Conservation (phyloP, 805 yeast species). For the Pichia phayaonensis region DNA sequence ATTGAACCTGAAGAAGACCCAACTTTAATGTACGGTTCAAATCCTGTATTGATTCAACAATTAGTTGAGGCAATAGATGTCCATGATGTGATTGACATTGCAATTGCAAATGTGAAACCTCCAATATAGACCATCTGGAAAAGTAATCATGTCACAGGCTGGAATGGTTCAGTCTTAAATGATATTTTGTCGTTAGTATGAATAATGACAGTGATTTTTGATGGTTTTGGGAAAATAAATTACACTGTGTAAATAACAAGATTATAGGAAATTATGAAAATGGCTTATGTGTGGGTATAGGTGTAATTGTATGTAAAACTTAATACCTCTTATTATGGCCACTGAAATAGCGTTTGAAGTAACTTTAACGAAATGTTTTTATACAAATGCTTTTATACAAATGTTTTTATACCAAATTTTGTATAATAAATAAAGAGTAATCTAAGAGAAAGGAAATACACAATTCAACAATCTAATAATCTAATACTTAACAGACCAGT, state of each 20-base stretch:
- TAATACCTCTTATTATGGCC: no score
- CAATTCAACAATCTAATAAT: constrained; percentile 2
- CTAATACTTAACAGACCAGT: constrained; percentile 45
- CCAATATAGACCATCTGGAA: constrained; percentile 32
- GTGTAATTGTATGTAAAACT: no score
- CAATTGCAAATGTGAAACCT: constrained; percentile 41
- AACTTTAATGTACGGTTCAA: constrained; percentile 50
- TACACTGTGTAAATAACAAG: no score
- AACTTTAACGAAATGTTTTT: no score
- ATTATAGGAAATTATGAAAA: no score
- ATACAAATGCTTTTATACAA: no score
- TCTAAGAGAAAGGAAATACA: background rate
- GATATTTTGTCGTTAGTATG: background rate
- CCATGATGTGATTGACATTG: constrained; percentile 44
- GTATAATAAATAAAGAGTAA: background rate
- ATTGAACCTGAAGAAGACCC: constrained; percentile 39
- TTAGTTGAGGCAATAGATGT: constrained; percentile 39
- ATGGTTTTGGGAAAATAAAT: no score
- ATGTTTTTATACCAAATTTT: background rate
- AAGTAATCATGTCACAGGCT: background rate
- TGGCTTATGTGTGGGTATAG: no score
- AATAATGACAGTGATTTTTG: no score
- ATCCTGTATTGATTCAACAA: constrained; percentile 32
- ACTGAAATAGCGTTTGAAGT: no score
- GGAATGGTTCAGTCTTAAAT: background rate